Percentiles rank a stretch among this genome's conserved stretches.
Evolutionary conservation across 2,329 filamentous ascomycete species (phyloP).

Genomic region (Nemania abortiva): DNA sequence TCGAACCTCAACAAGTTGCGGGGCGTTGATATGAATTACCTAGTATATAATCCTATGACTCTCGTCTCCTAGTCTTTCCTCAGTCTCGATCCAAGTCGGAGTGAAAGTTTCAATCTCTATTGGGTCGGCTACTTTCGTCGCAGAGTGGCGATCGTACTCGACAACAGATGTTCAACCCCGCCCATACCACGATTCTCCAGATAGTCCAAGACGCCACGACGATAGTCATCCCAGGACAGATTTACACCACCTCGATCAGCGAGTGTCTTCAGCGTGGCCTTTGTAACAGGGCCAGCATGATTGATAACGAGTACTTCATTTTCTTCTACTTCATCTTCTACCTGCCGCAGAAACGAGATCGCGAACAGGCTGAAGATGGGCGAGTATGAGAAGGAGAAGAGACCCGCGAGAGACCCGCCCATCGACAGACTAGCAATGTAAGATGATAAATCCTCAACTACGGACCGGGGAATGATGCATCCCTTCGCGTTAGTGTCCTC

Average conservation of each 20-base stretch:
- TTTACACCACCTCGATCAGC: conserved; percentile 73
- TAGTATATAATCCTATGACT: not conserved
- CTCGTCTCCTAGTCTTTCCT: too few species aligned
- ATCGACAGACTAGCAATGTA: conserved; percentile 65
- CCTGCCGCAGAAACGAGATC: conserved; percentile 65
- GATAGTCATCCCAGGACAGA: conserved; percentile 79
- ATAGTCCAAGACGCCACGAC: conserved; percentile 76
- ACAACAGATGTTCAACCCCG: conserved; percentile 79
- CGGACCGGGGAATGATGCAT: conserved; percentile 60
- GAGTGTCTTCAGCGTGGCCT: conserved; percentile 72
- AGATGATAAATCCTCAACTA: conserved; percentile 59
- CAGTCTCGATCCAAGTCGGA: too few species aligned
- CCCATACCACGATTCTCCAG: conserved; percentile 72
- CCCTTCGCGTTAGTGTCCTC: conserved; percentile 73
- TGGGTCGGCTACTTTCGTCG: conserved; percentile 59
- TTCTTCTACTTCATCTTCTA: conserved; percentile 67
- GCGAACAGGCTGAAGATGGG: conserved; percentile 68
- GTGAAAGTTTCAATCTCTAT: not conserved
- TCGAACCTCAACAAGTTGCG: not conserved
- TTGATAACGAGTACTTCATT: conserved; percentile 58
- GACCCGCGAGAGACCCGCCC: conserved; percentile 58
- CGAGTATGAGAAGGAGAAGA: conserved; percentile 71
- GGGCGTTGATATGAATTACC: not conserved
- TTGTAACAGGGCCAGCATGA: conserved; percentile 77
- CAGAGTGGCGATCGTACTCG: conserved; percentile 83